Conservation (phyloP, 257 asterid species). For the Fraxinus excelsior region DNA sequence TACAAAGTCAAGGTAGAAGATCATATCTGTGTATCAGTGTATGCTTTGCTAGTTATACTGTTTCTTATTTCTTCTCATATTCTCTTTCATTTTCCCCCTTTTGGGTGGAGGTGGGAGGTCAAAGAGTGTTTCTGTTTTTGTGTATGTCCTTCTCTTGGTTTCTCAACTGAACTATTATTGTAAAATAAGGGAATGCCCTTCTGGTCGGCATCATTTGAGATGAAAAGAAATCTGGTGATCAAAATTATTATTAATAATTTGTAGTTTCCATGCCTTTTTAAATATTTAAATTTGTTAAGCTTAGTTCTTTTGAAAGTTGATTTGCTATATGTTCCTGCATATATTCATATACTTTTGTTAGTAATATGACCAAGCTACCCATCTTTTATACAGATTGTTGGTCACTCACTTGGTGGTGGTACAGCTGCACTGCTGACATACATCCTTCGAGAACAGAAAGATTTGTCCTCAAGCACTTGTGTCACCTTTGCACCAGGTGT, state of each 20-base stretch:
- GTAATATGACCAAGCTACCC: slow-evolving; percentile 7
- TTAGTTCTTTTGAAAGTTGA: slow-evolving; percentile 12
- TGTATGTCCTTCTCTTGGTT: neutral
- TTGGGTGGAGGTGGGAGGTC: neutral
- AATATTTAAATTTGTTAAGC: neutral
- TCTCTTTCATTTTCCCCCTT: slow-evolving; percentile 6
- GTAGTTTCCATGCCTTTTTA: neutral
- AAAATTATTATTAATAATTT: neutral
- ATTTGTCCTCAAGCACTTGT: slow-evolving; percentile 62
- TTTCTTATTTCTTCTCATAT: neutral
- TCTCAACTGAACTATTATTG: neutral
- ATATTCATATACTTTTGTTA: slow-evolving; percentile 10
- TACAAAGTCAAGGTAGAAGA: slow-evolving; percentile 64
- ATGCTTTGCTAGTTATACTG: neutral
- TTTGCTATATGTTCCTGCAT: neutral
- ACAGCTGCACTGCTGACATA: slow-evolving; percentile 86
- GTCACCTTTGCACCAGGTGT: slow-evolving; percentile 85
- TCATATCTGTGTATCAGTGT: neutral
- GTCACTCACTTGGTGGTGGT: slow-evolving; percentile 95
- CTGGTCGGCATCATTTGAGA: neutral
- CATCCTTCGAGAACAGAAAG: slow-evolving; percentile 81
- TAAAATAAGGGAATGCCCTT: neutral
- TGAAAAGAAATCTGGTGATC: neutral
- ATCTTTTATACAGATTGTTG: slow-evolving; percentile 60
- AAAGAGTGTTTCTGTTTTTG: neutral